Evolutionary conservation across 2,329 filamentous ascomycete species (phyloP).

Genomic region (Berkeleyomyces rouxiae): DNA sequence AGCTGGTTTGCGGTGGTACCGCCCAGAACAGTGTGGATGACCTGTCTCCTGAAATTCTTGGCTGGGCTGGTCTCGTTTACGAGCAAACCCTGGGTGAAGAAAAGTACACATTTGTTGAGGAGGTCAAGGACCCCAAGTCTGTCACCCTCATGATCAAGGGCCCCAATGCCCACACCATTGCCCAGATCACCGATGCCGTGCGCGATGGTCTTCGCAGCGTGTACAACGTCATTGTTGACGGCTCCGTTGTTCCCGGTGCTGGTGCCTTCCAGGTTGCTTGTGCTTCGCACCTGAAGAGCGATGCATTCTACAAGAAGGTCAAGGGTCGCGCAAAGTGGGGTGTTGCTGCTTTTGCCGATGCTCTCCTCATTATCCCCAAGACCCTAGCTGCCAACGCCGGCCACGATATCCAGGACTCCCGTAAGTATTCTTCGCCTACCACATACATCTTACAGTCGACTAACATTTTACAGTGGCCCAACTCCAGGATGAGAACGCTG

Average conservation of each 20-base stretch:
- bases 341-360: constrained; percentile 87
- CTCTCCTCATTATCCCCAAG: constrained; percentile 89
- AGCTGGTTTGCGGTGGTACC: constrained; percentile 79
- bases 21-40: constrained; percentile 97
- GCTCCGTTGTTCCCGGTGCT: constrained; percentile 82
- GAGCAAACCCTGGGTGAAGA: constrained; percentile 96
- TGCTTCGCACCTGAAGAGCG: constrained; percentile 70
- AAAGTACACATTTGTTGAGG: constrained; percentile 97
- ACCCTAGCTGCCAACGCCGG: constrained; percentile 90
- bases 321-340: constrained; percentile 98
- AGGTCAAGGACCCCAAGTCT: constrained; percentile 96
- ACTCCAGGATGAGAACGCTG: constrained; percentile 68
- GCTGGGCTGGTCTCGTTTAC: constrained; percentile 92
- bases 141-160: constrained; percentile 97
- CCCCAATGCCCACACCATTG: constrained; percentile 90
- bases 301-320: constrained; percentile 72
- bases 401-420: constrained; percentile 87
- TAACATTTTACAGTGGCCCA: constrained; percentile 46
- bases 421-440: constrained; percentile 36
- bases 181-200: constrained; percentile 91
- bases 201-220: constrained; percentile 88
- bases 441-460: constrained; percentile 14
- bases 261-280: constrained; percentile 94
- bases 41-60: constrained; percentile 68
- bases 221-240: constrained; percentile 99